Base-by-base conservation (phyloP, 176 grass and related monocot genomes). In the Typha latifolia region DNA sequence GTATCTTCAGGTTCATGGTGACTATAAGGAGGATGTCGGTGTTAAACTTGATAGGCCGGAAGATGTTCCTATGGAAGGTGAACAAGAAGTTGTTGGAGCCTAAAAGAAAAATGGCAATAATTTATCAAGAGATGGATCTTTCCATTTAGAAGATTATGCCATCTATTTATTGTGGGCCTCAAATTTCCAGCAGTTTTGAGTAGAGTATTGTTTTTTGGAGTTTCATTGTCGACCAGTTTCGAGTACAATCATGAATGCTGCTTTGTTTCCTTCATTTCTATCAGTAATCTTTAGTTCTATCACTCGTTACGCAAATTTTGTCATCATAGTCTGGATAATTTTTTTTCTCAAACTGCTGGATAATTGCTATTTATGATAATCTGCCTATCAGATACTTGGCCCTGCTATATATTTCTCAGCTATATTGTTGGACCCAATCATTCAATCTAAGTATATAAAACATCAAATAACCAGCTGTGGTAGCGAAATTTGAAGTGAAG, bases 1-100 rank as follows among this genome's bases (percentile, higher is more conserved):
- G 9, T 16, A 22, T 59, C 8, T 53, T 27, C 50, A 96, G 91
- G 91, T 96, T 0, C 91, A 96, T 12, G 87, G 84, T 3, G 91
- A 96, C 23, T 96, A 91, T 32, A 96, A 96, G 53, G 91, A 91
- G 49, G 91, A 96, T 64, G 51, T 91, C 11, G 91, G 91, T n/a
- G 66, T 82, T 1, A 96, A 96, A 62, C 13, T 96, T 1, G 91
- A 96, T 5, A 96, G 91, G 77, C 91, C 87, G 15, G 87, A 96
- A 24, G 90, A 82, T 66, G 87, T 78, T 0, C 79, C 83, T 2
- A 72, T 76, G 15, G 67, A 86, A 62, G 68, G 69, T 2, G 82
- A 70, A 3, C 62, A 78, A 61, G 87, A 87, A 69, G 77, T 83
- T 75, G 68, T 83, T 55, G 82, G 73, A 0, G 80, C 84, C 48